Evolutionary conservation across 768 basidiomycete species (phyloP), one percentile per base, ranked within the genome.

Genomic region (Boletus reticuloceps): DNA sequence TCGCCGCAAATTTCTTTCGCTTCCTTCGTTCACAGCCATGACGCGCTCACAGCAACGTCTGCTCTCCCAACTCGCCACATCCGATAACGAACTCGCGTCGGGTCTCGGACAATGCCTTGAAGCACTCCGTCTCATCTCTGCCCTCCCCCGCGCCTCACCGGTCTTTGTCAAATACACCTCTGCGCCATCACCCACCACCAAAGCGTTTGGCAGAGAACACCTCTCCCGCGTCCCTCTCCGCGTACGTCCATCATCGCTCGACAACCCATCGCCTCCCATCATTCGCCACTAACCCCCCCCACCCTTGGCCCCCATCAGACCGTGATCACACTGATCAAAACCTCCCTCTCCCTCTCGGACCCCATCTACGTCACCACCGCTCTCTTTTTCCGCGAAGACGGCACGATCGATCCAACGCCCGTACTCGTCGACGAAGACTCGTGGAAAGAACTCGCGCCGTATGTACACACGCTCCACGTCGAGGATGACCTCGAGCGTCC

Each of bases 41-140:
- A 34, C 54, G 47, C 69, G 55, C 38, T 36, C 69, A 20, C 68
- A 69, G 13, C 61, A 72, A 27, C 69, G 67, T 17, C 51, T 70
- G 2, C 64, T 70, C 46, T 42, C 71, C 10, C 69, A 70, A 16
- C 61, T 71, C 42, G 61, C 69, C 20, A 61, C 70, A 1, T 70
- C 70, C 14, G 69, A 65, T 42, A 71, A 72, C 53, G 65, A 72
- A 27, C 55, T 72, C 13, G 71, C 71, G 1, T 69, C 69, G 0
- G 71, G 69, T 2, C 61, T 70, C 13, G 69, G 69, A 0, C 69
- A 72, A 17, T 72, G 71, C n/a, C 64, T 69, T 25, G 68, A 72
- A 42, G 69, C 69, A 0, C 67, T 70, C 7, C 64, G 69, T 8
- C 71, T 72, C 38, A 60, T 72, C 50, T 64, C 69, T 19, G 58